Evolutionary conservation across 164 flowering plant genomes (phyloP), one percentile per base, ranked within the genome.

Genomic region (Aristolochia californica): DNA sequence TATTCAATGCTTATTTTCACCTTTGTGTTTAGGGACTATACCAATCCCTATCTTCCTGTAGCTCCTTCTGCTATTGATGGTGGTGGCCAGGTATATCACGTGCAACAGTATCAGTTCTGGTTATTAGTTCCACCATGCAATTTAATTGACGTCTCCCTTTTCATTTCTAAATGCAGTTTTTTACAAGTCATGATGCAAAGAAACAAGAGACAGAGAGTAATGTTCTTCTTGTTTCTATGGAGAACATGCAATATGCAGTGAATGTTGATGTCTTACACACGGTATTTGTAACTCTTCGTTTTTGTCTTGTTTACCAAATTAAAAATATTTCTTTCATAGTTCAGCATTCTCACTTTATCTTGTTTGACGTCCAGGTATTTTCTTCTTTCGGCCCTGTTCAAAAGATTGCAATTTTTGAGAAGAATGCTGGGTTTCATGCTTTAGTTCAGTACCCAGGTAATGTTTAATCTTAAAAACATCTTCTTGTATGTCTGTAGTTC

Each of bases 351-450:
- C 12, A 2, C 54, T 40, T n/a, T 43, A 22, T 25, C 20, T 55
- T 26, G 15, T 34, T 64, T 24, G 38, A 17, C 60, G 43, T 9
- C 14, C 61, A 93, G 99, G 94, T 93, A 18, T 93, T 93, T 66
- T 83, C 96, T 57, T 74, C 94, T 57, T 87, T 84, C 80, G 99
- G 99, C 21, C 70, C 80, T 66, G 90, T 94, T 26, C 87, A 85
- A 59, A 94, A 94, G 73, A 87, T 94, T 70, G 96, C 97, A 10
- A 94, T 90, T 82, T 94, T 94, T 77, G 99, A 94, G 65, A 94
- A 94, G 73, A 90, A 90, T 74, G 87, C 84, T n/a, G 99, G 95
- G 47, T 60, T 78, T 40, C 99, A 94, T 68, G 99, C 97, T 44
- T 68, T 94, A 69, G 73, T 94, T 66, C 99, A 94, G 68, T 94